These are phyloP conservation scores for Sordariomycetes sp. DNA, from an alignment of 2,329 filamentous ascomycete genomes.

Conservation along the genomic window DNA sequence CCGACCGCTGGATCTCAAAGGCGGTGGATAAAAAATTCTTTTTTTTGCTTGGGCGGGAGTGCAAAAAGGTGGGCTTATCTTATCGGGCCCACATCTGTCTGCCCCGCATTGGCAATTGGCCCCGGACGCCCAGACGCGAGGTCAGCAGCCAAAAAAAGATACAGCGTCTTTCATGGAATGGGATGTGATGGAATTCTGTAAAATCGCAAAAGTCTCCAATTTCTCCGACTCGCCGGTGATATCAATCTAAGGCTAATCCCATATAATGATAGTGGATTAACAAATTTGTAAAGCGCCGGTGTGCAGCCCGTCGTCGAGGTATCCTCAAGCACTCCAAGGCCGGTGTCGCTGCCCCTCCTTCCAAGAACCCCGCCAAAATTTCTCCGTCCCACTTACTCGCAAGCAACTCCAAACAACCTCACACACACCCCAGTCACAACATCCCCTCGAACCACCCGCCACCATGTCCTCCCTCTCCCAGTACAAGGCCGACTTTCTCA, in stretches of 20 bases:
- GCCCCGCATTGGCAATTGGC: neutral
- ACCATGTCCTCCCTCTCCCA: constrained; percentile 33
- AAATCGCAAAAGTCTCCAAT: too few relatives aligned
- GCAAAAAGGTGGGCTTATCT: constrained; percentile 10
- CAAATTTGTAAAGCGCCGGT: too few relatives aligned
- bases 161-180: too few relatives aligned
- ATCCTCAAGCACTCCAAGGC: neutral
- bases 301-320: neutral
- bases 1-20: neutral
- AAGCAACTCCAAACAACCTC: neutral
- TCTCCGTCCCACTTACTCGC: neutral
- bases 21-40: constrained; percentile 6
- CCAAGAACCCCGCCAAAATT: neutral
- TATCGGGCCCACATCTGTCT: constrained; percentile 8
- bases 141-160: too few relatives aligned
- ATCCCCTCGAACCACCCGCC: constrained; percentile 4
- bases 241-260: too few relatives aligned
- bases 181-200: too few relatives aligned
- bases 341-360: neutral
- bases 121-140: too few relatives aligned
- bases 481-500: constrained; percentile 63
- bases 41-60: constrained; percentile 2
- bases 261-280: too few relatives aligned
- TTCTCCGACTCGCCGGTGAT: too few relatives aligned
- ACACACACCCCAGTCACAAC: neutral